phyloP scores from a whole-genome alignment of 768 basidiomycete genomes.

The Collybia mongolica region DNA sequence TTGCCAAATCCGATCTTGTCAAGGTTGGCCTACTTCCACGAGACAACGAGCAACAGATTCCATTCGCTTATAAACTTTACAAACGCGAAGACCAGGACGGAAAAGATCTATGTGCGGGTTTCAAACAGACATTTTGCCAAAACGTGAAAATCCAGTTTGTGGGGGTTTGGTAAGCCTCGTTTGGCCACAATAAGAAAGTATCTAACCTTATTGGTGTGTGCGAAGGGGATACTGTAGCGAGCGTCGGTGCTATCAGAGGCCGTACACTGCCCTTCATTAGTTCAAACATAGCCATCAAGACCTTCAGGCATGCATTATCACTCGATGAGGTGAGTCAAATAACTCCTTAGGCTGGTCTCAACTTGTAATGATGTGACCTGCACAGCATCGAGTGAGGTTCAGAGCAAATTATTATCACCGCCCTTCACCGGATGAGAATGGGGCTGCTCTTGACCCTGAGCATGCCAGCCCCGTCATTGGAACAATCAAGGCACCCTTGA shows the following conservation, averaged over 20 bases:
- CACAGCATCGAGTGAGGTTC: slow-evolving; percentile 63
- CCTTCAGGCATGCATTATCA: slow-evolving; percentile 74
- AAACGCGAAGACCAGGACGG: slow-evolving; percentile 46
- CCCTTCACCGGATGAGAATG: slow-evolving; percentile 23
- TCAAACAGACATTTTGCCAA: slow-evolving; percentile 70
- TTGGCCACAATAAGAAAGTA: not conserved
- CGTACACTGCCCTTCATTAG: slow-evolving; percentile 66
- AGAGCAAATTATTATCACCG: slow-evolving; percentile 62
- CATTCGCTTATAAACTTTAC: slow-evolving; percentile 76
- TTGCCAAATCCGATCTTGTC: not conserved
- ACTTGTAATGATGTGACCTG: not conserved
- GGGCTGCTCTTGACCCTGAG: slow-evolving; percentile 24
- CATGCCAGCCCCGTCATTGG: slow-evolving; percentile 15
- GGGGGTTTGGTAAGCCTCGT: slow-evolving; percentile 63
- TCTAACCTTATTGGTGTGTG: not conserved
- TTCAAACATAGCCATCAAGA: slow-evolving; percentile 59
- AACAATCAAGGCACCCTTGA: not conserved
- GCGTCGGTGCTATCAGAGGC: slow-evolving; percentile 62
- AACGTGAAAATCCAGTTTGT: slow-evolving; percentile 69
- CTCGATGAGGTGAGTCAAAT: slow-evolving; percentile 62
- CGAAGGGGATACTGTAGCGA: slow-evolving; percentile 74
- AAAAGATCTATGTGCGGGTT: slow-evolving; percentile 52
- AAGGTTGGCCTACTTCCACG: slow-evolving; percentile 70
- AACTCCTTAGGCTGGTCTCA: not conserved
- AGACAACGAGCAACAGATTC: slow-evolving; percentile 66